Evolutionary conservation across 495 filamentous ascomycete species (phyloP).

Genomic region (Aspergillus bridgeri): DNA sequence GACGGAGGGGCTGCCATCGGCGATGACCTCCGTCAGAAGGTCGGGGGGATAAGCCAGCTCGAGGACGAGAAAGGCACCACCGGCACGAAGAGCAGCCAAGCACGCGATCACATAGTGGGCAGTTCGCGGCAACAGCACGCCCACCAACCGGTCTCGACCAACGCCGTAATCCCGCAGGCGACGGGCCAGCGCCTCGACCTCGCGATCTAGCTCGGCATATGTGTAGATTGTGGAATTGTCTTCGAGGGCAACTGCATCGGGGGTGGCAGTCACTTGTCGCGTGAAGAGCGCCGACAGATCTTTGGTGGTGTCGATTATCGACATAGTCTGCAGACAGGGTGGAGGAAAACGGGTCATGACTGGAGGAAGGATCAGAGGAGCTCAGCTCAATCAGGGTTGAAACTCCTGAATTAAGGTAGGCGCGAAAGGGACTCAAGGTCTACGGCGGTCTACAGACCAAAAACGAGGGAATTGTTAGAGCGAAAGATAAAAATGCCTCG

Average conservation of each 20-base stretch:
- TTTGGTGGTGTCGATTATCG: slow-evolving; percentile 58
- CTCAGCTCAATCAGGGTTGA: background rate
- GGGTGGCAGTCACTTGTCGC: slow-evolving; percentile 55
- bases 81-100: slow-evolving; percentile 61
- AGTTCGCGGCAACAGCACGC: slow-evolving; percentile 62
- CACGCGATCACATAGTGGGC: slow-evolving; percentile 69
- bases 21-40: slow-evolving; percentile 61
- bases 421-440: background rate
- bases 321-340: slow-evolving; percentile 29
- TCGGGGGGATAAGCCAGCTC: slow-evolving; percentile 66
- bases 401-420: background rate
- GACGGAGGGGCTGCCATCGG: slow-evolving; percentile 60
- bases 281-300: slow-evolving; percentile 60
- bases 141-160: slow-evolving; percentile 58
- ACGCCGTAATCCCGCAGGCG: slow-evolving; percentile 57
- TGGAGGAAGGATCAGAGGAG: background rate
- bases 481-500: background rate
- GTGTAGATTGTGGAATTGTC: slow-evolving; percentile 54
- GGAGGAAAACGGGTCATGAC: background rate
- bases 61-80: slow-evolving; percentile 67
- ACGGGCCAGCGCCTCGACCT: slow-evolving; percentile 50
- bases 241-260: slow-evolving; percentile 58
- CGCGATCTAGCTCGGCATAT: slow-evolving; percentile 58
- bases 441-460: background rate
- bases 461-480: background rate